phyloP scores from a whole-genome alignment of 2,329 filamentous ascomycete genomes.

The Colletotrichum tropicale region DNA sequence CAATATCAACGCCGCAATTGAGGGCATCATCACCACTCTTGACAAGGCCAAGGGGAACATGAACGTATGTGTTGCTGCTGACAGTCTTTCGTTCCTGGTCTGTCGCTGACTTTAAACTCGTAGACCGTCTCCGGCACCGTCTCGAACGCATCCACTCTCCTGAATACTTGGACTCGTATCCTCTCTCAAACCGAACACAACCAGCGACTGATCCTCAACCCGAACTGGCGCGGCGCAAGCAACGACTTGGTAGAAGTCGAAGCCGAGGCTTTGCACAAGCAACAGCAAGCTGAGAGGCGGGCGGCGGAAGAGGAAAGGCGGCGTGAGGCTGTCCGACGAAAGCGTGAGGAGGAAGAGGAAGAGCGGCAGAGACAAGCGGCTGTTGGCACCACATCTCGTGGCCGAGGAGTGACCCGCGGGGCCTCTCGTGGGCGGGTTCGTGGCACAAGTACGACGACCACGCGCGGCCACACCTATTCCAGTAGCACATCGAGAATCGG shows the following conservation, averaged over 20 bases:
- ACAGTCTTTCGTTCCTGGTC: not conserved
- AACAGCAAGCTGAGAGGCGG: conserved; percentile 78
- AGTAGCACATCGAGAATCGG: conserved; percentile 22
- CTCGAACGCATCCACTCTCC: conserved; percentile 82
- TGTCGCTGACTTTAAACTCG: conserved; percentile 11
- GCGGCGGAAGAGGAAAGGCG: conserved; percentile 80
- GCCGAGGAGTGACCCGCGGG: conserved; percentile 16
- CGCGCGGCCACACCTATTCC: conserved; percentile 18
- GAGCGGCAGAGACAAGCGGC: conserved; percentile 43
- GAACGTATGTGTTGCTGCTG: conserved; percentile 56
- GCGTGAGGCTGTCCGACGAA: conserved; percentile 71
- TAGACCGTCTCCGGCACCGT: conserved; percentile 88
- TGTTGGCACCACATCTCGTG: conserved; percentile 15
- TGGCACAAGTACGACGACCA: conserved; percentile 4
- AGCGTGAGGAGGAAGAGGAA: conserved; percentile 65
- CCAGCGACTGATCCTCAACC: conserved; percentile 87
- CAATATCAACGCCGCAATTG: conserved; percentile 87
- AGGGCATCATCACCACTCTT: conserved; percentile 75
- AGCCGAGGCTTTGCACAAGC: conserved; percentile 74
- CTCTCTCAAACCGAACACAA: conserved; percentile 98
- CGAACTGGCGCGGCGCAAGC: conserved; percentile 86
- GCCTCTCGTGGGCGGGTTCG: conserved; percentile 8
- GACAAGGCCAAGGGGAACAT: conserved; percentile 79
- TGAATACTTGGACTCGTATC: conserved; percentile 96
- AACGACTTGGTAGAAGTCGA: conserved; percentile 89